Percentiles rank a stretch among this genome's conserved stretches.
Conservation (phyloP, 2,329 filamentous ascomycete species). For the Botrytis deweyae region DNA sequence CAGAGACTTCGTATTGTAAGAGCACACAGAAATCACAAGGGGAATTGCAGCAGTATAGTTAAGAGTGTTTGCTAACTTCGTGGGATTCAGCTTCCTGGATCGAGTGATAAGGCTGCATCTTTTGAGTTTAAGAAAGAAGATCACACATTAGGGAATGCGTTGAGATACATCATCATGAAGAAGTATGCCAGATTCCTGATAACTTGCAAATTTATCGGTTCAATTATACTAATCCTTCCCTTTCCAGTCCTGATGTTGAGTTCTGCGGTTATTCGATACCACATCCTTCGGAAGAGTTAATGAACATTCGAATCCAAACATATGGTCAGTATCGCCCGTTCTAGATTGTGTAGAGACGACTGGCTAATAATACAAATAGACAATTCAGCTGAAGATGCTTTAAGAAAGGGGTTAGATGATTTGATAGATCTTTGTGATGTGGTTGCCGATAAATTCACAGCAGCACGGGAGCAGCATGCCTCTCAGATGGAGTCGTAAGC, state of each 20-base stretch:
- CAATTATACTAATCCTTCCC: conserved; percentile 22
- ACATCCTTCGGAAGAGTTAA: conserved; percentile 91
- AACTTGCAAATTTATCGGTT: background rate
- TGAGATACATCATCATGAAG: conserved; percentile 97
- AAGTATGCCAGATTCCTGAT: conserved; percentile 61
- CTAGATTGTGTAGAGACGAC: background rate
- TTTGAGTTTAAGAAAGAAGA: conserved; percentile 95
- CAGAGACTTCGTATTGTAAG: conserved; percentile 37
- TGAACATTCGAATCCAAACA: conserved; percentile 97
- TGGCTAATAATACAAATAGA: conserved; percentile 51
- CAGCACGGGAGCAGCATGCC: conserved; percentile 55
- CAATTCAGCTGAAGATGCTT: conserved; percentile 75
- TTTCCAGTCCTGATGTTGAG: conserved; percentile 80
- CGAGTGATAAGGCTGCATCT: conserved; percentile 74
- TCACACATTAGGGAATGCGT: conserved; percentile 90
- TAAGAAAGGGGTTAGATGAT: conserved; percentile 87
- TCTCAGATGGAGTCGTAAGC: conserved; percentile 26
- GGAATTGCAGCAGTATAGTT: background rate
- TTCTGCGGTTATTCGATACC: conserved; percentile 98
- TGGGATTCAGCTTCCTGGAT: conserved; percentile 13
- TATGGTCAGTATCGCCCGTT: conserved; percentile 63
- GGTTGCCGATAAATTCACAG: conserved; percentile 84
- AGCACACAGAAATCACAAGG: background rate
- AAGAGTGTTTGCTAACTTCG: background rate
- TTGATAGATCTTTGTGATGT: conserved; percentile 91